Conservation (phyloP, 495 filamentous ascomycete genomes). For the Trichoderma reesei region DNA sequence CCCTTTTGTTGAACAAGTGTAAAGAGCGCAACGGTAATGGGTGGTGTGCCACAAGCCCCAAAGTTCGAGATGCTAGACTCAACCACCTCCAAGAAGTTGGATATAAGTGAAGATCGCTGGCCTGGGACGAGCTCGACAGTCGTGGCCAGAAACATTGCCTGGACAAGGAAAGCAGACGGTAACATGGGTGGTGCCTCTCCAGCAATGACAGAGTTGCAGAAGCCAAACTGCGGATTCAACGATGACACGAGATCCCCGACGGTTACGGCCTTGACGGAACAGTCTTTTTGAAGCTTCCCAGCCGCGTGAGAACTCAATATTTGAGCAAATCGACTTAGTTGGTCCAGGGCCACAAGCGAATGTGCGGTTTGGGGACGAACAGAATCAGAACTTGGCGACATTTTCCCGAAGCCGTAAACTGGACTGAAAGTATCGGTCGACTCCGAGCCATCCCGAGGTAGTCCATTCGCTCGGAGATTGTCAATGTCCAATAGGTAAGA, state of each 20-base stretch:
- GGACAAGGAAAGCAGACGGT: conserved; percentile 19
- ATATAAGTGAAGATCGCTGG: background rate
- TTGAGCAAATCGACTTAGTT: background rate
- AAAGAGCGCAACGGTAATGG: conserved; percentile 14
- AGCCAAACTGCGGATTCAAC: conserved; percentile 5
- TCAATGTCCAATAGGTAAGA: conserved; percentile 42
- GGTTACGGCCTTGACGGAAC: background rate
- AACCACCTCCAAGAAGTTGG: conserved; percentile 16
- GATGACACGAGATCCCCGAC: conserved; percentile 54
- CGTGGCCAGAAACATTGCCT: conserved; percentile 18
- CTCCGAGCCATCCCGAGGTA: conserved; percentile 40
- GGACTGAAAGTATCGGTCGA: background rate
- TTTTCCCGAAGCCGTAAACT: background rate
- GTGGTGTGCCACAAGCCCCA: conserved; percentile 15
- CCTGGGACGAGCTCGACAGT: conserved; percentile 12
- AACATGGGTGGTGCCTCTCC: conserved; percentile 13
- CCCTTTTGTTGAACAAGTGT: conserved; percentile 13
- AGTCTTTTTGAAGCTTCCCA: background rate
- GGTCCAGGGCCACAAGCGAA: background rate
- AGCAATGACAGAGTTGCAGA: conserved; percentile 12
- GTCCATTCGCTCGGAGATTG: conserved; percentile 49
- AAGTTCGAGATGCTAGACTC: conserved; percentile 17
- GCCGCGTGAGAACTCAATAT: background rate
- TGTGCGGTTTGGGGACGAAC: background rate
- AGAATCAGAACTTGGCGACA: background rate